Evolutionary conservation across 2,329 filamentous ascomycete genomes (phyloP).

Genomic region (Ceratocystis papillata): DNA sequence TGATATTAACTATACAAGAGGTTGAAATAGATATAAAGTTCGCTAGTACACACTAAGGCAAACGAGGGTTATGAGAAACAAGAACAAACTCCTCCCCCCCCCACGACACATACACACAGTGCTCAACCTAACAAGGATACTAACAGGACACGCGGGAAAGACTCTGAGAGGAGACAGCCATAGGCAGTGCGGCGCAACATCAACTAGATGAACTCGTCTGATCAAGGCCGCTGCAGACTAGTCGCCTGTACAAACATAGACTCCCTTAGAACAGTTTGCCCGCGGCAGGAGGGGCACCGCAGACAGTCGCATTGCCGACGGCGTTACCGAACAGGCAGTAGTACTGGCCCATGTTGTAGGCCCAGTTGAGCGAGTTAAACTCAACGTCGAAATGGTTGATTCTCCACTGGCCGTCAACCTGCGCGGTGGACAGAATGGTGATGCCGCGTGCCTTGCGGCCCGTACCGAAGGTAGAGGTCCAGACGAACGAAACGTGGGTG

Average conservation of each 20-base stretch:
- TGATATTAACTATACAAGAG: not conserved
- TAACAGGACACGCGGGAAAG: too few relatives aligned
- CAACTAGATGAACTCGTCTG: not conserved
- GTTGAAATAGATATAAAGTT: not conserved
- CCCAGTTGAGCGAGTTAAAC: constrained; percentile 26
- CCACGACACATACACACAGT: too few relatives aligned
- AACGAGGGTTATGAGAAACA: not conserved
- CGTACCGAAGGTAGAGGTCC: constrained; percentile 24
- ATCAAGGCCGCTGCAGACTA: not conserved
- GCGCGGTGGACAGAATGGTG: constrained; percentile 26
- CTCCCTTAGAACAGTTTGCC: constrained; percentile 10
- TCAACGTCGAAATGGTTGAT: constrained; percentile 25
- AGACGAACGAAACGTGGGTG: constrained; percentile 24
- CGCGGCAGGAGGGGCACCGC: constrained; percentile 18
- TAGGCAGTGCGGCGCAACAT: too few relatives aligned
- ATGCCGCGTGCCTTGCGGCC: constrained; percentile 24
- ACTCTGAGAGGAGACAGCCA: too few relatives aligned
- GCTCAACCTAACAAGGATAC: too few relatives aligned
- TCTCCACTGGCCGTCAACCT: constrained; percentile 24
- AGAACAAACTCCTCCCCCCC: not conserved
- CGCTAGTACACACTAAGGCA: not conserved
- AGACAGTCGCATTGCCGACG: constrained; percentile 20
- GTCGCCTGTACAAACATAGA: not conserved
- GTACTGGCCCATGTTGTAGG: constrained; percentile 25
- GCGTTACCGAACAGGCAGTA: constrained; percentile 25